These are phyloP conservation scores for Sungouiozyma intestinalis DNA, from an alignment of 805 yeast genomes.

Conservation along the genomic window DNA sequence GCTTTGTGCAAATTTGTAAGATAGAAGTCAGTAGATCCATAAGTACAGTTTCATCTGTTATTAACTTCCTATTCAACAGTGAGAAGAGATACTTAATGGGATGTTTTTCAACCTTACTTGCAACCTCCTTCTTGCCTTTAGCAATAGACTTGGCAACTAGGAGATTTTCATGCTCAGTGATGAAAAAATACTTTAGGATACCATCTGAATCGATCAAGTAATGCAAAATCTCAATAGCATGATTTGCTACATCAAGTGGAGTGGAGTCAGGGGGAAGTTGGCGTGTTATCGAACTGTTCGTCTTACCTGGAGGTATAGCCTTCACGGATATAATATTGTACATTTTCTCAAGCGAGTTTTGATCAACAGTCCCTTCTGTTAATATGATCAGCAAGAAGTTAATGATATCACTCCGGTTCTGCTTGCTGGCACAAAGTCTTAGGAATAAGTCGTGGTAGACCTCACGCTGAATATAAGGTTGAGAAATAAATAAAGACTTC, in stretches of 20 bases:
- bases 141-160: conserved; percentile 28
- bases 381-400: conserved; percentile 56
- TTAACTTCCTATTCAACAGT: conserved; percentile 50
- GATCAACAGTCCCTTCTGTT: conserved; percentile 63
- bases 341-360: conserved; percentile 48
- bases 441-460: conserved; percentile 54
- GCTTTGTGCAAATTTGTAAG: conserved; percentile 66
- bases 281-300: conserved; percentile 5
- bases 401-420: conserved; percentile 65
- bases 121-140: conserved; percentile 28
- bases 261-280: conserved; percentile 51
- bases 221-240: conserved; percentile 64
- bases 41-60: conserved; percentile 61
- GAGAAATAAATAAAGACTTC: conserved; percentile 64
- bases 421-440: conserved; percentile 64
- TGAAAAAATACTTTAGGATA: conserved; percentile 61
- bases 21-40: conserved; percentile 71
- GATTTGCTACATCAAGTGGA: conserved; percentile 63
- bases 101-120: conserved; percentile 37
- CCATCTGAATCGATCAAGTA: conserved; percentile 56
- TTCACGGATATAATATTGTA: conserved; percentile 47
- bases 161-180: conserved; percentile 62
- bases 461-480: conserved; percentile 51
- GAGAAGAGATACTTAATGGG: conserved; percentile 64
- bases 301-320: conserved; percentile 29